Evolutionary conservation across 1,284 basidiomycete species (phyloP), one percentile per base, ranked within the genome.

Genomic region (Phlebopus sp.): DNA sequence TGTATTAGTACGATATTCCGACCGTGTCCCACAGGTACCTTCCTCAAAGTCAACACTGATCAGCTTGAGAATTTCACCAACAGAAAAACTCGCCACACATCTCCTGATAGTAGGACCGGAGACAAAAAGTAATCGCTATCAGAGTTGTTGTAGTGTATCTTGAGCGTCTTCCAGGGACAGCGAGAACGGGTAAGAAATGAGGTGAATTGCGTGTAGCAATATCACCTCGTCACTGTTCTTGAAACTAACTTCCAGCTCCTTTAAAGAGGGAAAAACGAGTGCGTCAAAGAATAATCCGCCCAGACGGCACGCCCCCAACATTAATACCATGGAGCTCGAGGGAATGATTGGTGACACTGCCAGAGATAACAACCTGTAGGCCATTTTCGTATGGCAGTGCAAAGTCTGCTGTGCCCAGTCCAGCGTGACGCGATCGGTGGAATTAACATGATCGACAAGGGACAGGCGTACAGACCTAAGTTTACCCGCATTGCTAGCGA

Each of bases 171-270:
- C 41, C 68, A 36, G 35, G 46, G 1, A 40, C 62, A 66, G 3
- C 49, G 51, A 6, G 66, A 64, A 5, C 63, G 62, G 4, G 7
- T 11, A 4, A 67, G 3, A 48, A 64, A 54, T 18, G 47, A 52
- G 40, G 55, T 36, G 29, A 64, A 64, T n/a, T 1, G 32, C 34
- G 13, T 68, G 63, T 0, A 65, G 63, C 63, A 66, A 64, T 2
- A 55, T 53, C 23, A 58, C 58, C 61, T n/a, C n/a, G n/a, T n/a
- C n/a, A 60, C 11, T 25, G 13, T 53, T 57, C 23, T 58, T 65
- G 42, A 66, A 69, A 17, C 58, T 59, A 5, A 64, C 37, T 10
- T 66, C 66, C n/a, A 64, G 52, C 23, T 67, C 66, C n/a, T 68
- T 55, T 21, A 64, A 60, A 8, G 53, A 58, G 5, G 63, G 63